These are phyloP conservation scores for Meyerozyma smithsonii DNA, from an alignment of 1,139 yeast genomes.

Conservation along the genomic window DNA sequence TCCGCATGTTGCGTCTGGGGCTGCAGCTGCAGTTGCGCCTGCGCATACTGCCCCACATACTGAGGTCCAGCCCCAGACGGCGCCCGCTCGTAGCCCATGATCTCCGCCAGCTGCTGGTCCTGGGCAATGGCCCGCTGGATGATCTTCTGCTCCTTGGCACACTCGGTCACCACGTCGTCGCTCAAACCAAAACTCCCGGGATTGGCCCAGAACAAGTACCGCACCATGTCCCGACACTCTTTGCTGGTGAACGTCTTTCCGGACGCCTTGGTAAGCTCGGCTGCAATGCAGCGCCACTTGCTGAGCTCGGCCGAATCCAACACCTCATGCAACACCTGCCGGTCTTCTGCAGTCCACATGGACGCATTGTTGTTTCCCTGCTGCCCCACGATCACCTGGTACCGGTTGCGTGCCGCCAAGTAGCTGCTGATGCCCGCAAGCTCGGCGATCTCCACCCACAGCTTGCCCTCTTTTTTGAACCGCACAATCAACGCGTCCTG, in stretches of 20 bases:
- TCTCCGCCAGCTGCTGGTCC: conserved; percentile 11
- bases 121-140: conserved; percentile 35
- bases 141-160: conserved; percentile 33
- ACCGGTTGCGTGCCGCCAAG: conserved; percentile 71
- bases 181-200: conserved; percentile 57
- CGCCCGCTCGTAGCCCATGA: not conserved
- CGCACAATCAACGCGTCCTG: conserved; percentile 65
- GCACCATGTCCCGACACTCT: conserved; percentile 53
- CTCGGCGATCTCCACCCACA: conserved; percentile 75
- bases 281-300: conserved; percentile 62
- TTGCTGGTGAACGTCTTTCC: conserved; percentile 49
- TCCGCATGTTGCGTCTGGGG: too few relatives aligned
- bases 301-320: conserved; percentile 69
- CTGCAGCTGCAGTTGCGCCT: too few relatives aligned
- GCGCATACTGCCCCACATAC: too few relatives aligned
- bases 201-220: conserved; percentile 49
- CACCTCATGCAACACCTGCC: conserved; percentile 43
- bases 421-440: conserved; percentile 61
- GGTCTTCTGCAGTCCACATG: conserved; percentile 60
- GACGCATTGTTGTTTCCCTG: conserved; percentile 70
- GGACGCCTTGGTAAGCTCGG: conserved; percentile 57
- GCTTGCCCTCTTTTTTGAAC: conserved; percentile 57
- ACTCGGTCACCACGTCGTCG: conserved; percentile 38
- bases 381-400: conserved; percentile 78
- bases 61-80: too few relatives aligned